phyloP scores from a whole-genome alignment of 306 rosid species.

The Fragaria iinumae region DNA sequence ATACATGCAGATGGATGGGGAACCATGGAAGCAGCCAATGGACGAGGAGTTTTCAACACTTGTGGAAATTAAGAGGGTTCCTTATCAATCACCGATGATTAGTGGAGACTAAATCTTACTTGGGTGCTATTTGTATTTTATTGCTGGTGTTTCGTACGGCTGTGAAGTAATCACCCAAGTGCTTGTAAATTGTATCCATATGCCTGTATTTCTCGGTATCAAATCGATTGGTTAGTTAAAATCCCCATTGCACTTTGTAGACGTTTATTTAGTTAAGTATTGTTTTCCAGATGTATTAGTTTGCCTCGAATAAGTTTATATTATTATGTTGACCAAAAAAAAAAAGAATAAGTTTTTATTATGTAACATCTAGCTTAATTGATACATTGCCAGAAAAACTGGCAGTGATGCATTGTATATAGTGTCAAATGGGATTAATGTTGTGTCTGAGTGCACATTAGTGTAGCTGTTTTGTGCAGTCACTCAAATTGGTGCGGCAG shows the following conservation, averaged over 20 bases:
- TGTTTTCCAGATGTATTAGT: background rate
- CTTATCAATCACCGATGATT: constrained; percentile 69
- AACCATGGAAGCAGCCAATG: constrained; percentile 95
- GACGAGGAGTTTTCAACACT: constrained; percentile 62
- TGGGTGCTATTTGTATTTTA: constrained; percentile 13
- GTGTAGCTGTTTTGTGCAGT: background rate
- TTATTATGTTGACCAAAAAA: background rate
- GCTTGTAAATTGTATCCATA: constrained; percentile 27
- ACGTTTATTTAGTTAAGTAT: background rate
- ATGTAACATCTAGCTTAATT: background rate
- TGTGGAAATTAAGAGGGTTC: constrained; percentile 90
- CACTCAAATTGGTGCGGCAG: background rate
- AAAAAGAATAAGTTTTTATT: background rate
- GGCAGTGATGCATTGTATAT: background rate
- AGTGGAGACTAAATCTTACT: constrained; percentile 45
- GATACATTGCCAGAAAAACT: background rate
- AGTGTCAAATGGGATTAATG: background rate
- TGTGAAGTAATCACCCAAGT: constrained; percentile 9
- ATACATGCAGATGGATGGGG: constrained; percentile 96
- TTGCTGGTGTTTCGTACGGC: background rate
- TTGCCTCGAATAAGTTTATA: background rate
- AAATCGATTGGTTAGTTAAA: background rate
- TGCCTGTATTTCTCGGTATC: background rate
- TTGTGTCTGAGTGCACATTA: background rate
- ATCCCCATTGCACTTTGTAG: background rate